A percentile compares a stretch with the other conserved stretches of the same genome.
Evolutionary conservation across 2,329 filamentous ascomycete species (phyloP).

Genomic region (Tricladium varicosporioides): DNA sequence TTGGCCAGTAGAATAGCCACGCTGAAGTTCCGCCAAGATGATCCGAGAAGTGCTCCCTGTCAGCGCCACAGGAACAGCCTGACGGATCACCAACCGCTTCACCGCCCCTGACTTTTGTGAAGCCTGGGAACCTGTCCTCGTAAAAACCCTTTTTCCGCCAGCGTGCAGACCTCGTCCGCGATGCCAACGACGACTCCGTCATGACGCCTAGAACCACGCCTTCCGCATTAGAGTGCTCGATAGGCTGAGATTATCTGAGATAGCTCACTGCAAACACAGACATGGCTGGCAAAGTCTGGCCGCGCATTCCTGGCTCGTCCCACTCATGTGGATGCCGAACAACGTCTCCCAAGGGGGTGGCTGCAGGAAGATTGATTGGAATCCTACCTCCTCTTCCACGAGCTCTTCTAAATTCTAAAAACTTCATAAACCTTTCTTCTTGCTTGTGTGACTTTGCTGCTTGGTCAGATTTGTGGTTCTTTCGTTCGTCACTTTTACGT

Average conservation of each 20-base stretch:
- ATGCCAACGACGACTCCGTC: neutral
- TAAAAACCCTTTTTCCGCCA: neutral
- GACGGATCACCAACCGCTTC: conserved; percentile 17
- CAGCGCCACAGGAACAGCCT: conserved; percentile 10
- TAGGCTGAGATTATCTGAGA: neutral
- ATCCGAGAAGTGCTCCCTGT: conserved; percentile 5
- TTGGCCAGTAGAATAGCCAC: conserved; percentile 9
- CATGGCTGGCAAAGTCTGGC: neutral
- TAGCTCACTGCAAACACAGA: neutral
- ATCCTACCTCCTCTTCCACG: neutral
- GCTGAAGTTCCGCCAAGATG: neutral
- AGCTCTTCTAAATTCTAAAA: neutral
- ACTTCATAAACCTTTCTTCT: neutral
- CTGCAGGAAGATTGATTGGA: conserved; percentile 8
- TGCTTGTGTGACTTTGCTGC: neutral
- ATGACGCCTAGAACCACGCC: neutral
- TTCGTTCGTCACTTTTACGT: neutral
- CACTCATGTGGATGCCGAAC: neutral
- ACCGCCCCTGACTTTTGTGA: conserved; percentile 7
- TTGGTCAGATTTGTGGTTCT: neutral
- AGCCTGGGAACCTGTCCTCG: neutral
- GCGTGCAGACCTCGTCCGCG: neutral
- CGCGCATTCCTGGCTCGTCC: neutral
- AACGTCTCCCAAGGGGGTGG: neutral
- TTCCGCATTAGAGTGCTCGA: neutral